Conservation (phyloP, 1,284 basidiomycete genomes). For the Cryptococcus sp. region DNA sequence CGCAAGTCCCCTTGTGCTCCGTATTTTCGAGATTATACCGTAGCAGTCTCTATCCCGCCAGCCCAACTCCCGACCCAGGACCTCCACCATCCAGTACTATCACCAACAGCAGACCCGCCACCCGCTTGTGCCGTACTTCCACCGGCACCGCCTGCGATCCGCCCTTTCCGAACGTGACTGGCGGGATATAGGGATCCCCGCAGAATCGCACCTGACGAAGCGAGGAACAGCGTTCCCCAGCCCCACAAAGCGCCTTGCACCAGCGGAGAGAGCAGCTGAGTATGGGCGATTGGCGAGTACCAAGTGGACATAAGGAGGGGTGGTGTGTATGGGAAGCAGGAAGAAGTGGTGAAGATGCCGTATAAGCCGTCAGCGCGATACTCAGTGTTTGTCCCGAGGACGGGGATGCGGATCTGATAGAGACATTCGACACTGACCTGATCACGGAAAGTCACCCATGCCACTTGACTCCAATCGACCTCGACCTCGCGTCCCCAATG, state of each 20-base stretch:
- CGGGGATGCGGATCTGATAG: neutral
- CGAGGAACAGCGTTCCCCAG: conserved; percentile 35
- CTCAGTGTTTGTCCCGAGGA: neutral
- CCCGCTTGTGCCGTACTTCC: conserved; percentile 28
- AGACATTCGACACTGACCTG: conserved; percentile 37
- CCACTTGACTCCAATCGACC: conserved; percentile 43
- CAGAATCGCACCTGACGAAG: conserved; percentile 27
- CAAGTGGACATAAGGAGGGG: neutral
- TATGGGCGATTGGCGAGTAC: neutral
- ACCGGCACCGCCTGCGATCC: conserved; percentile 40
- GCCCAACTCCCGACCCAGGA: conserved; percentile 37
- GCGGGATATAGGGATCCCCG: conserved; percentile 38
- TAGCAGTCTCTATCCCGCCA: conserved; percentile 35
- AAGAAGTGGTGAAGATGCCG: neutral
- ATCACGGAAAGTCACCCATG: conserved; percentile 50
- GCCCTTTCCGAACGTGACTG: conserved; percentile 31
- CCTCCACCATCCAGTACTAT: conserved; percentile 32
- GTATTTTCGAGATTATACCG: no score
- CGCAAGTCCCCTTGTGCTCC: no score
- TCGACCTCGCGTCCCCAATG: conserved; percentile 43
- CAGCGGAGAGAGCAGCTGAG: conserved; percentile 40
- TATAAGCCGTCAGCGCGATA: neutral
- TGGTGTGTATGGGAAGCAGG: neutral
- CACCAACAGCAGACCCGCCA: conserved; percentile 37
- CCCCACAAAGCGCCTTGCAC: conserved; percentile 52